A percentile compares a stretch with the other conserved stretches of the same genome.
These are phyloP conservation scores for Ochromonas danica DNA, from an alignment of 108 stramenopile species.

Conservation along the genomic window DNA sequence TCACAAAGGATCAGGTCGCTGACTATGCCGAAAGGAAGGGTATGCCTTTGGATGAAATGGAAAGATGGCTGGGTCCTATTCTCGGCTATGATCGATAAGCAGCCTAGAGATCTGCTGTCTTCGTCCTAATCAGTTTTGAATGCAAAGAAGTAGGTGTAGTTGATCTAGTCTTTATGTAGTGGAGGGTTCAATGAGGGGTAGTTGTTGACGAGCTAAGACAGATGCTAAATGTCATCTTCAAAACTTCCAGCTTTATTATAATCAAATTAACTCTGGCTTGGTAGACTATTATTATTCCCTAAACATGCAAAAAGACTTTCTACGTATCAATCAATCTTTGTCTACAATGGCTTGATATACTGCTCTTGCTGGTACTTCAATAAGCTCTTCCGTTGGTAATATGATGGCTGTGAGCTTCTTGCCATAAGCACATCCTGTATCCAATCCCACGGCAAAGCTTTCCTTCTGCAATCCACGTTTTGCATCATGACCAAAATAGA, in stretches of 20 bases:
- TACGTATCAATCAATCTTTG: constrained; percentile 24
- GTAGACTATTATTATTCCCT: no score
- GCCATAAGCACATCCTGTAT: constrained; percentile 83
- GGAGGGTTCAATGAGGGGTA: no score
- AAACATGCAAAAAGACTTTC: no score
- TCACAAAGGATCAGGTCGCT: constrained; percentile 95
- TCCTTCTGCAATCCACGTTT: constrained; percentile 68
- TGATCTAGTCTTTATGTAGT: no score
- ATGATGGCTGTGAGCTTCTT: constrained; percentile 40
- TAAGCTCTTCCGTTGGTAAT: neutral
- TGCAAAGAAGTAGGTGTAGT: neutral
- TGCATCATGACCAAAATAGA: constrained; percentile 89
- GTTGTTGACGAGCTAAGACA: no score
- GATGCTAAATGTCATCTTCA: no score
- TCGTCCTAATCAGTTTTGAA: neutral
- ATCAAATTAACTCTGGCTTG: no score
- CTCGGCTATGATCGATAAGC: constrained; percentile 86
- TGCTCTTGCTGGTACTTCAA: neutral
- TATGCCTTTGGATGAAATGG: constrained; percentile 70
- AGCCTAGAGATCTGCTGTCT: neutral
- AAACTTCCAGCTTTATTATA: no score
- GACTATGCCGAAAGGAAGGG: constrained; percentile 87
- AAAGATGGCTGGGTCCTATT: constrained; percentile 95
- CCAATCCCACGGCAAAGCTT: constrained; percentile 70
- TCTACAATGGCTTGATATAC: neutral